Evolutionary conservation across 495 filamentous ascomycete genomes (phyloP).

Genomic region (Neurospora sp.): DNA sequence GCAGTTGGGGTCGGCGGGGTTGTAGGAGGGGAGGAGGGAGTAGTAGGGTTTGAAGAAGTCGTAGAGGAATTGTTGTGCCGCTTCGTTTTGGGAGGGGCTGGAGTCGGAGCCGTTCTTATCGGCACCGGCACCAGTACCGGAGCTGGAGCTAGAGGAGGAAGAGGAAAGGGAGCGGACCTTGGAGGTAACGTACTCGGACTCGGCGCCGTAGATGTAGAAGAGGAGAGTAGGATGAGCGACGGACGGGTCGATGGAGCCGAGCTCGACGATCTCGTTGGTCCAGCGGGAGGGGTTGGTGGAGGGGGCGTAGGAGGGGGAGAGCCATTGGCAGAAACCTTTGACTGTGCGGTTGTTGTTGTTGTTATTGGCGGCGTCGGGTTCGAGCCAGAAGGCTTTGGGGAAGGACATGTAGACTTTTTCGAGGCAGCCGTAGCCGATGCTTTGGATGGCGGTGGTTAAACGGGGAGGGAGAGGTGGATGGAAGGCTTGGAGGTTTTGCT

Average conservation of each 20-base stretch:
- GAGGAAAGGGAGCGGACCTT: conserved; percentile 27
- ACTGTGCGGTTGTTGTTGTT: conserved; percentile 16
- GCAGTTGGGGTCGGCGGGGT: conserved; percentile 42
- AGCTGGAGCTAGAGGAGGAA: neutral
- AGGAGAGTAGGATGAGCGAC: conserved; percentile 76
- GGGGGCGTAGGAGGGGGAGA: conserved; percentile 52
- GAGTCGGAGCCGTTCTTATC: neutral
- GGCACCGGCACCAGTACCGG: neutral
- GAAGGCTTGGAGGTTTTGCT: conserved; percentile 63
- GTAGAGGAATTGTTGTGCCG: conserved; percentile 22
- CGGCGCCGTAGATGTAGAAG: conserved; percentile 78
- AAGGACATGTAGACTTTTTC: conserved; percentile 94
- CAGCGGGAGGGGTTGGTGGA: conserved; percentile 54
- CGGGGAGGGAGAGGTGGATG: conserved; percentile 55
- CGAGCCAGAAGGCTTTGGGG: conserved; percentile 52
- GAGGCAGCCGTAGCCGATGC: conserved; percentile 75
- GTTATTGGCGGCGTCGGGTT: conserved; percentile 1
- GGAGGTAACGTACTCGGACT: conserved; percentile 38
- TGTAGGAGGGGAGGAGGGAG: conserved; percentile 61
- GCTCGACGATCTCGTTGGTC: conserved; percentile 72
- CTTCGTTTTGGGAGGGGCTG: conserved; percentile 9
- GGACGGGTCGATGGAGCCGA: conserved; percentile 52
- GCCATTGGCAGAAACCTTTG: conserved; percentile 57
- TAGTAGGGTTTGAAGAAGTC: conserved; percentile 68
- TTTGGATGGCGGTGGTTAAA: conserved; percentile 60